Percentiles rank a stretch among this genome's conserved stretches.
These are phyloP conservation scores for Aspergillus puulaauensis DNA, from an alignment of 2,329 filamentous ascomycete species.

Conservation along the genomic window DNA sequence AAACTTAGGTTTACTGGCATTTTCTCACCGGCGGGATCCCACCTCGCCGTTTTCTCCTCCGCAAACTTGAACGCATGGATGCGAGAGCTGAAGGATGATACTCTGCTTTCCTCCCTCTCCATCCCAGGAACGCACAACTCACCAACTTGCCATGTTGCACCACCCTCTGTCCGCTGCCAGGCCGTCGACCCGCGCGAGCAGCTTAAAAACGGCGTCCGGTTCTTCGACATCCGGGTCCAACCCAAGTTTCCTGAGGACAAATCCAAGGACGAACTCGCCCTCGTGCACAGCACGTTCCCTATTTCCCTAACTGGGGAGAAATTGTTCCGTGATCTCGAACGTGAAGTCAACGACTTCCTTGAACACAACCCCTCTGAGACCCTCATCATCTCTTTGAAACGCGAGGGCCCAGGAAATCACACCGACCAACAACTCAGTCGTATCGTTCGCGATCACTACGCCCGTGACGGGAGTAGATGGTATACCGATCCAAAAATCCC, in stretches of 20 bases:
- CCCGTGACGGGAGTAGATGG: constrained; percentile 62
- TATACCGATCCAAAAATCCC: constrained; percentile 77
- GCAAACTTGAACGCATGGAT: constrained; percentile 76
- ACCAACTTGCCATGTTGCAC: constrained; percentile 76
- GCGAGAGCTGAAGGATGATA: constrained; percentile 68
- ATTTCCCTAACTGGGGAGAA: constrained; percentile 79
- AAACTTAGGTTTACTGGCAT: constrained; percentile 63
- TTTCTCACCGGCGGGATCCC: constrained; percentile 57
- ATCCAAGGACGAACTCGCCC: constrained; percentile 66
- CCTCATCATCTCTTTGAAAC: constrained; percentile 83
- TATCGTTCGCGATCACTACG: constrained; percentile 73
- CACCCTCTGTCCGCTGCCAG: constrained; percentile 93
- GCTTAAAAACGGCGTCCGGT: constrained; percentile 85
- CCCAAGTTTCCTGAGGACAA: constrained; percentile 57
- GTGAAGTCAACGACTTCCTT: constrained; percentile 72
- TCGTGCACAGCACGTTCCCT: constrained; percentile 90
- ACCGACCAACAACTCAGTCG: constrained; percentile 76
- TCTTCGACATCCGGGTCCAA: constrained; percentile 87
- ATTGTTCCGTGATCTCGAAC: constrained; percentile 72
- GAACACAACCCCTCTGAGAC: constrained; percentile 76
- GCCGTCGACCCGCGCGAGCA: constrained; percentile 74
- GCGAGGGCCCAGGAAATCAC: constrained; percentile 79
- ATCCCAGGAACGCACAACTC: constrained; percentile 97
- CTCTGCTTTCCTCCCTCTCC: constrained; percentile 74
- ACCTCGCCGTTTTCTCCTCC: constrained; percentile 67